phyloP scores from a whole-genome alignment of 1,284 basidiomycete species.

The Heliocybe sulcata region DNA sequence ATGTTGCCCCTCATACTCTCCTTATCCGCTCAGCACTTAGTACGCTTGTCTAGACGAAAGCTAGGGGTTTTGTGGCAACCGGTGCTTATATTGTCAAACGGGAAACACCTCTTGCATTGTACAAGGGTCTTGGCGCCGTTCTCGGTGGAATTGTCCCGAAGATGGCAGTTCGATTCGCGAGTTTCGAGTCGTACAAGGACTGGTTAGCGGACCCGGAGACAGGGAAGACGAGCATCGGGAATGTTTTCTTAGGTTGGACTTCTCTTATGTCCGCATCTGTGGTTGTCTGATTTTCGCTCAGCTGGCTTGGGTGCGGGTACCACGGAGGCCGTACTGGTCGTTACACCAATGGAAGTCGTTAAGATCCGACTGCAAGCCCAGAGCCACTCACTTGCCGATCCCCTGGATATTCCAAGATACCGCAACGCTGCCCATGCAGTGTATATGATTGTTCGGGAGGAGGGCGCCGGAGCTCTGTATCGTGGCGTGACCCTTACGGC shows the following conservation, averaged over 20 bases:
- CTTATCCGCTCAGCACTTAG: background rate
- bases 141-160: conserved; percentile 97
- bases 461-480: conserved; percentile 84
- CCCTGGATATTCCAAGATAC: conserved; percentile 90
- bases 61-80: conserved; percentile 91
- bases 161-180: conserved; percentile 99
- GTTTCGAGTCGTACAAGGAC: conserved; percentile 92
- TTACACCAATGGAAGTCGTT: conserved; percentile 99
- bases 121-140: conserved; percentile 99
- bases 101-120: conserved; percentile 93
- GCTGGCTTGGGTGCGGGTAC: conserved; percentile 93
- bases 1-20: conserved; percentile 25
- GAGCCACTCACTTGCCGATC: conserved; percentile 95
- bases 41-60: conserved; percentile 60
- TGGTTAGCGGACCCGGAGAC: conserved; percentile 73
- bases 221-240: conserved; percentile 69
- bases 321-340: conserved; percentile 90
- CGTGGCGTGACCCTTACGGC: conserved; percentile 93
- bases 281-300: conserved; percentile 18
- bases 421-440: conserved; percentile 96
- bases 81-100: conserved; percentile 84
- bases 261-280: background rate
- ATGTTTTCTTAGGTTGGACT: conserved; percentile 70
- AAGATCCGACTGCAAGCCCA: conserved; percentile 99
- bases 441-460: conserved; percentile 92